Conservation (phyloP, 306 rosid species). For the Rubus idaeus region DNA sequence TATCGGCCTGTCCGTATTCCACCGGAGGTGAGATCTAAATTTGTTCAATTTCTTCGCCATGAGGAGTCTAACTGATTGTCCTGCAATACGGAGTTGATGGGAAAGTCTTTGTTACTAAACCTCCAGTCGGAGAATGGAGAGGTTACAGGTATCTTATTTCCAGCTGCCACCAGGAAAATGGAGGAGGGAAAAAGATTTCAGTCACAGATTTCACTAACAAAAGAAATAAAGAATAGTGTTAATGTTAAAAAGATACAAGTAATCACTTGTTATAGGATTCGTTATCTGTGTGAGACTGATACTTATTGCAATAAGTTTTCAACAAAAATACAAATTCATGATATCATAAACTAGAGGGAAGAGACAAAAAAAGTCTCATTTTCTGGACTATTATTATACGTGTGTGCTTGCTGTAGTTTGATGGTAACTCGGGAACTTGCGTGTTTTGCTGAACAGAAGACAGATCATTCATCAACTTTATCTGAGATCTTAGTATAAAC, state of each 20-base stretch:
- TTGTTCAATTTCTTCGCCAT: slow-evolving; percentile 45
- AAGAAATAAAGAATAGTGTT: neutral
- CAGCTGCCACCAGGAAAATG: neutral
- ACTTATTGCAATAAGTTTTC: neutral
- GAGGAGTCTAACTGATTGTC: slow-evolving; percentile 40
- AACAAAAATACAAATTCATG: neutral
- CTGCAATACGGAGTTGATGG: neutral
- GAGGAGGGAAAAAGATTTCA: neutral
- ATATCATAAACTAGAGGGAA: neutral
- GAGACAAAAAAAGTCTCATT: neutral
- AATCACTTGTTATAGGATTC: too few relatives aligned
- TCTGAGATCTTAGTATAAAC: neutral
- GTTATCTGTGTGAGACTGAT: neutral
- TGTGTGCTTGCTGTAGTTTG: neutral
- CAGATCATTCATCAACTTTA: neutral
- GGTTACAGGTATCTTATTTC: slow-evolving; percentile 9
- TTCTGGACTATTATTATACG: neutral
- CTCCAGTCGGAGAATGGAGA: slow-evolving; percentile 1
- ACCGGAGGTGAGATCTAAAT: slow-evolving; percentile 57
- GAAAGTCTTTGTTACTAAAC: slow-evolving; percentile 10
- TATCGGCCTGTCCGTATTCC: slow-evolving; percentile 81
- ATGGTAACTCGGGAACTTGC: neutral
- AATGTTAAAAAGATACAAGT: neutral
- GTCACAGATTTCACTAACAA: neutral
- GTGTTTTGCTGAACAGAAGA: neutral